Conservation (phyloP, 495 filamentous ascomycete species). For the Aspergillus carlsbadensis region DNA sequence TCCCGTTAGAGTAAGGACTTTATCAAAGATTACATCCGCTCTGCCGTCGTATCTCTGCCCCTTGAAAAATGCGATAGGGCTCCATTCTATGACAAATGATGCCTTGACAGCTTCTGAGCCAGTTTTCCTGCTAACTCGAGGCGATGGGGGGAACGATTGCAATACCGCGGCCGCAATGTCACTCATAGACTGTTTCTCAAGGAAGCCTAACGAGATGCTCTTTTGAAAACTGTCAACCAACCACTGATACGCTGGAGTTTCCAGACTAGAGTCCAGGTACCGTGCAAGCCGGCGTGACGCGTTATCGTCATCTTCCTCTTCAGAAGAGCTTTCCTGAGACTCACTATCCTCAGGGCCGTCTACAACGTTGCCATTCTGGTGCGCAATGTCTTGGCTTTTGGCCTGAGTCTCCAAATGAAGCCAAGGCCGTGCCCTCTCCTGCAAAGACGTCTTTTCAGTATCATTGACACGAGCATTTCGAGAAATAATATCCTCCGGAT, state of each 20-base stretch:
- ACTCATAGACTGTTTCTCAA: not conserved
- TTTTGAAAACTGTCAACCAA: not conserved
- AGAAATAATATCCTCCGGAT: too few species aligned
- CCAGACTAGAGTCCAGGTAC: not conserved
- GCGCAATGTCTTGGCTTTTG: too few species aligned
- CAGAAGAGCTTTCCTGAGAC: too few species aligned
- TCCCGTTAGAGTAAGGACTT: not conserved
- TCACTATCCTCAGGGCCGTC: too few species aligned
- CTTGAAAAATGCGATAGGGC: not conserved
- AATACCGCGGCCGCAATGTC: not conserved
- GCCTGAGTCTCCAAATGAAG: too few species aligned
- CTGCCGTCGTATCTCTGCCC: not conserved
- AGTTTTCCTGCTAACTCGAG: not conserved
- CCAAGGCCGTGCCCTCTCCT: too few species aligned
- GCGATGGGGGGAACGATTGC: not conserved
- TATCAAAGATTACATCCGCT: not conserved
- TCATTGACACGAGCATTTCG: too few species aligned
- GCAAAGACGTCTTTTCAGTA: too few species aligned
- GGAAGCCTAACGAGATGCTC: not conserved
- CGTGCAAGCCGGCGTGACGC: too few species aligned
- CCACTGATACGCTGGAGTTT: not conserved
- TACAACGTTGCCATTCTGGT: too few species aligned
- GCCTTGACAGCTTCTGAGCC: not conserved
- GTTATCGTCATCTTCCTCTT: too few species aligned
- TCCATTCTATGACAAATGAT: not conserved